Evolutionary conservation across 441 rosid genomes (phyloP).

Genomic region (Rhodomyrtus psidioides): DNA sequence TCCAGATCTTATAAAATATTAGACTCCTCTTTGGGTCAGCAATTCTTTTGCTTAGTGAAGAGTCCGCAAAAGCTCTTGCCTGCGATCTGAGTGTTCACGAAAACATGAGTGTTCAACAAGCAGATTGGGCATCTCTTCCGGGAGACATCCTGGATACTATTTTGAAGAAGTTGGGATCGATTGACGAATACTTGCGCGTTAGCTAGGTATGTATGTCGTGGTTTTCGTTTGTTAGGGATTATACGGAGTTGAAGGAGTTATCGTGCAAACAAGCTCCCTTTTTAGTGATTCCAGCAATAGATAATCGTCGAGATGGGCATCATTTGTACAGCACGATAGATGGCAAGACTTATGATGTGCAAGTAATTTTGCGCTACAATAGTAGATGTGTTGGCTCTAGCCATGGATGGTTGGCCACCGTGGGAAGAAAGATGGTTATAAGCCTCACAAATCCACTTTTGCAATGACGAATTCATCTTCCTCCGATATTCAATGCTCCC

Average conservation of each 20-base stretch:
- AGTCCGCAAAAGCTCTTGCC: background rate
- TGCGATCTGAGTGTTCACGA: background rate
- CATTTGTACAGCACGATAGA: background rate
- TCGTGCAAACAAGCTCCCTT: background rate
- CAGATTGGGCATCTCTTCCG: background rate
- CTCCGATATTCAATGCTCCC: background rate
- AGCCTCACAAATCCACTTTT: background rate
- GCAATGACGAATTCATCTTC: background rate
- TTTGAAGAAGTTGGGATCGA: background rate
- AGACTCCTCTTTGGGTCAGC: background rate
- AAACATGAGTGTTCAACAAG: background rate
- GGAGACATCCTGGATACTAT: background rate
- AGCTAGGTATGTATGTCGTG: background rate
- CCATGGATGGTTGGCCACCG: background rate
- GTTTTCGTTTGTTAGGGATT: background rate
- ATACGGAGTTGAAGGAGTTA: background rate
- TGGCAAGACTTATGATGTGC: background rate
- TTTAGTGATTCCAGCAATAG: background rate
- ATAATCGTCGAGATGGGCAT: background rate
- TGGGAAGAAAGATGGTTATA: background rate
- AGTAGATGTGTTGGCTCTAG: background rate
- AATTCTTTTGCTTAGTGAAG: background rate
- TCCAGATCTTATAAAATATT: too few species aligned
- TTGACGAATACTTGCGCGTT: background rate
- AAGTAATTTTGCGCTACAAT: background rate